Percentiles rank a stretch among this genome's conserved stretches.
Conservation (phyloP, 2,329 filamentous ascomycete species). For the Talaromyces verruculosus region DNA sequence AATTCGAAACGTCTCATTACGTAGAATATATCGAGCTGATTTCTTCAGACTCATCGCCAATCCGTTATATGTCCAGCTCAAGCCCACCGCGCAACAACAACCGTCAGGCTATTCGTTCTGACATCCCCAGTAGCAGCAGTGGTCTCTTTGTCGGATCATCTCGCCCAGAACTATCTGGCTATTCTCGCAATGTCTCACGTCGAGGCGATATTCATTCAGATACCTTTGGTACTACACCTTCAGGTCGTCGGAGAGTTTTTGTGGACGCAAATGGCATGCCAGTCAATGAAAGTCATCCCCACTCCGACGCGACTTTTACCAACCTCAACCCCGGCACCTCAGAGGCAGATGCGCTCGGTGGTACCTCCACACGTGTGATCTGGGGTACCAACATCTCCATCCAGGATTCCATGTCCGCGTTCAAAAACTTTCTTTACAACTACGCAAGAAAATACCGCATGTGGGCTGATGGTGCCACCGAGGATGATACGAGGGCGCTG, state of each 20-base stretch:
- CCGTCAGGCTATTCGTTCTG: conserved; percentile 61
- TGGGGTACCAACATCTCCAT: conserved; percentile 98
- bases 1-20: neutral
- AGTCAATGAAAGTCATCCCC: conserved; percentile 49
- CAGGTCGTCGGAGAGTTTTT: conserved; percentile 59
- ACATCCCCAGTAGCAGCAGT: conserved; percentile 79
- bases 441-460: conserved; percentile 93
- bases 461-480: conserved; percentile 80
- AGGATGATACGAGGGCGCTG: conserved; percentile 68
- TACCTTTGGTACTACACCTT: conserved; percentile 56
- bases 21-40: neutral
- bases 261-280: conserved; percentile 65
- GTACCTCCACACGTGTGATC: conserved; percentile 76
- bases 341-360: conserved; percentile 84
- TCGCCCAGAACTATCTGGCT: conserved; percentile 42
- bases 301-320: conserved; percentile 65
- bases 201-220: conserved; percentile 88
- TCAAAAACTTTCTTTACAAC: conserved; percentile 90
- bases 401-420: conserved; percentile 78
- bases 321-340: conserved; percentile 79
- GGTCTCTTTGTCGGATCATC: conserved; percentile 76
- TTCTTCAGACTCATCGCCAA: conserved; percentile 80
- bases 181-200: conserved; percentile 58
- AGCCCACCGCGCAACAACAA: conserved; percentile 67
- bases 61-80: conserved; percentile 86